phyloP scores from a whole-genome alignment of 2,329 filamentous ascomycete species.

The Fusarium sterilihyphosum region DNA sequence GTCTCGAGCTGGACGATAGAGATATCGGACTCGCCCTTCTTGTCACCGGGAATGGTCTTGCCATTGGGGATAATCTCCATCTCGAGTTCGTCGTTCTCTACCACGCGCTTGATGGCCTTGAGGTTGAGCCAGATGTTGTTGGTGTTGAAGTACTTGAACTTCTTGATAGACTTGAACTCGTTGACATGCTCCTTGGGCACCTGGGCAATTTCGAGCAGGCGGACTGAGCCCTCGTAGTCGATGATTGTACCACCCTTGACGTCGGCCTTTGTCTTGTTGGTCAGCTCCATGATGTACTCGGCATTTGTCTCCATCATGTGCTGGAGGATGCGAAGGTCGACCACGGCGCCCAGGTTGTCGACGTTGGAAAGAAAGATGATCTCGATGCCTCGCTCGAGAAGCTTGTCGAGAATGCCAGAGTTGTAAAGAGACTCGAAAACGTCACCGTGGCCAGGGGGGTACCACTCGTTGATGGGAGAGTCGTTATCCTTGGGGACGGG shows the following conservation, averaged over 20 bases:
- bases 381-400: conserved; percentile 94
- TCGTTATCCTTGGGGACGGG: conserved; percentile 91
- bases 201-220: conserved; percentile 97
- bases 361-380: conserved; percentile 99
- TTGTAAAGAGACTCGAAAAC: conserved; percentile 99
- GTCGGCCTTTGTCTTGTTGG: conserved; percentile 99
- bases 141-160: conserved; percentile 99
- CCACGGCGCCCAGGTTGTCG: conserved; percentile 97
- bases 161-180: conserved; percentile 99
- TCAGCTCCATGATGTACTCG: conserved; percentile 99
- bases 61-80: conserved; percentile 99
- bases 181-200: conserved; percentile 99
- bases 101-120: conserved; percentile 96
- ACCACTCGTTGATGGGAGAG: conserved; percentile 95
- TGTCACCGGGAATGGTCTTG: conserved; percentile 98
- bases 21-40: conserved; percentile 99
- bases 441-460: conserved; percentile 98
- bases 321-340: conserved; percentile 97
- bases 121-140: conserved; percentile 99
- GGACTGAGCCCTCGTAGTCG: conserved; percentile 96
- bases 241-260: conserved; percentile 99
- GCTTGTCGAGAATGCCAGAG: conserved; percentile 96
- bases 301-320: conserved; percentile 98
- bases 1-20: conserved; percentile 99
- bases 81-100: conserved; percentile 97